Evolutionary conservation across 1,139 yeast genomes (phyloP), one percentile per base, ranked within the genome.

Genomic region (Yamadazyma siamensis): DNA sequence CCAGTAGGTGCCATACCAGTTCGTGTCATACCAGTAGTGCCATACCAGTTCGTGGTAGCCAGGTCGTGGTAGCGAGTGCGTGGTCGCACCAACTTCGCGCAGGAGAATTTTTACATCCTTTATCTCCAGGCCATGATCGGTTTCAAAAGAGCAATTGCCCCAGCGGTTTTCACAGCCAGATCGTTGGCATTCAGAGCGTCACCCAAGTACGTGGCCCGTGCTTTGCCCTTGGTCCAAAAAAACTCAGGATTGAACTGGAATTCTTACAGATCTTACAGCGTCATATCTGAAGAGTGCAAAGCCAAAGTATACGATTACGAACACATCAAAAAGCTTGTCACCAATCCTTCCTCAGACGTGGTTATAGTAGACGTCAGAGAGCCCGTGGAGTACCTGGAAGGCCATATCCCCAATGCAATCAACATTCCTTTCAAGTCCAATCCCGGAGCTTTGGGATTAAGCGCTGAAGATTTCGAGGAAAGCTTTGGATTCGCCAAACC

Each of bases 371-470:
- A 91, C 52, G 96, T 86, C 19, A 78, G 98, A 52, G 98, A 91
- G 60, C 96, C 96, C 3, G 69, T 68, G 30, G 98, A 91, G 60
- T 85, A 56, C 52, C 61, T 64, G 27, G 77, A 67, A 38, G 88
- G 87, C 21, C 74, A 71, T 52, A 83, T 91, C 47, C 96, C 96
- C 17, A 74, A 77, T 17, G 81, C 98, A 10, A 61, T 88, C 40
- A 91, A 91, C 54, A 73, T 91, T 36, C 98, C 98, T 13, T 82
- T 80, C 63, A 88, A 87, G 52, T 78, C 94, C 6, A 76, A 89
- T 11, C 97, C 97, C 0, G 95, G 95, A n/a, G 97, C 97, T 0
- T 69, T 91, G 41, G 87, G 85, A 33, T 71, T 91, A 36, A 61
- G 80, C 2, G 70, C 74, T 6, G 94, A 84, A 32, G 95, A 86